These are phyloP conservation scores for Murraya paniculata DNA, from an alignment of 345 rosid genomes.

Conservation along the genomic window DNA sequence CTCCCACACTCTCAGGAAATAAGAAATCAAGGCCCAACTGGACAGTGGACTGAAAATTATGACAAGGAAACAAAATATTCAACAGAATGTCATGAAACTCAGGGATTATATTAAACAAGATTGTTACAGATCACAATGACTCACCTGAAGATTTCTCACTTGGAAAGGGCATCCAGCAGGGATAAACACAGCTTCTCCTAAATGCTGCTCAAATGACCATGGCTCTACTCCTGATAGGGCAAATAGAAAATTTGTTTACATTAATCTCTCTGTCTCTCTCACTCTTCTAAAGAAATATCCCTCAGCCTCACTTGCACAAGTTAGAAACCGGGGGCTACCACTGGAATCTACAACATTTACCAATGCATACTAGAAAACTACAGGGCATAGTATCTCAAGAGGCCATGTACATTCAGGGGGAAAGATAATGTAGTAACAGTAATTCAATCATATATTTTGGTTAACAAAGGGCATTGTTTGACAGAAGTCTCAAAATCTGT, in stretches of 20 bases:
- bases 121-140: constrained; percentile 2
- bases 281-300: neutral
- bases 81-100: neutral
- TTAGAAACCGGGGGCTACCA: neutral
- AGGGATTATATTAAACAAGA: neutral
- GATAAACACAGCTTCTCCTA: constrained; percentile 82
- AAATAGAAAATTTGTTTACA: neutral
- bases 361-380: neutral
- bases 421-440: neutral
- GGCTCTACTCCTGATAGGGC: constrained; percentile 79
- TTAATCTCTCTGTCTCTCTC: neutral
- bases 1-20: constrained; percentile 87
- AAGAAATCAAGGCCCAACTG: constrained; percentile 90
- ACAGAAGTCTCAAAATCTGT: neutral
- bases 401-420: neutral
- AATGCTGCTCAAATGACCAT: constrained; percentile 78
- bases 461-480: neutral
- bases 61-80: constrained; percentile 4
- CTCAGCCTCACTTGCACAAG: neutral
- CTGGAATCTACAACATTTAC: too few species aligned
- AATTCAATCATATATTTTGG: neutral
- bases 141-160: constrained; percentile 72
- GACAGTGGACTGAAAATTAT: constrained; percentile 72
- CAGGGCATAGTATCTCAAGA: neutral
- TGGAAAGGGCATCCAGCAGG: constrained; percentile 99